Conservation (phyloP, 306 rosid genomes). For the Citrullus amarus region DNA sequence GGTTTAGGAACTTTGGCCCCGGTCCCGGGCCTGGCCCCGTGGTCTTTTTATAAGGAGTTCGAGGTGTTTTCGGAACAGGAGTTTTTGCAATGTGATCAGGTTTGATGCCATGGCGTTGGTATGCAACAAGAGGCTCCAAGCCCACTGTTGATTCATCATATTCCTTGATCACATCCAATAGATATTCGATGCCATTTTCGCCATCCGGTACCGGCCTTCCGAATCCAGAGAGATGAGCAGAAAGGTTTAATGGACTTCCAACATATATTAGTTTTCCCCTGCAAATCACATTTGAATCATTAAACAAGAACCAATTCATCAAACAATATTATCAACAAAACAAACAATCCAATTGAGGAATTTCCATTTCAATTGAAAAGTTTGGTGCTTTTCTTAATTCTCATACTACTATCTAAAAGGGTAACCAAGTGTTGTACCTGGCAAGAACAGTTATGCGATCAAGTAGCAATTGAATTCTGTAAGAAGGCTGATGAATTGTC, state of each 20-base stretch:
- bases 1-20: conserved; percentile 42
- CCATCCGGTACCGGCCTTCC: conserved; percentile 82
- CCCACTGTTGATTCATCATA: conserved; percentile 75
- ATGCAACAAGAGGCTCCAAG: conserved; percentile 57
- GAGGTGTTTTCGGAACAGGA: conserved; percentile 36
- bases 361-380: not conserved
- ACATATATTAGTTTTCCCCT: conserved; percentile 70
- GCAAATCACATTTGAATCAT: conserved; percentile 2
- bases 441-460: conserved; percentile 74
- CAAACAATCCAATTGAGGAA: no score
- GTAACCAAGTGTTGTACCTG: conserved; percentile 30
- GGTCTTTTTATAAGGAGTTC: conserved; percentile 26
- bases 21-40: not conserved
- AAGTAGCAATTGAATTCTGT: conserved; percentile 61
- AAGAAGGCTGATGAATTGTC: conserved; percentile 95
- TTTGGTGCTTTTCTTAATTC: not conserved
- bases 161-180: conserved; percentile 75
- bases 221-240: conserved; percentile 49
- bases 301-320: not conserved
- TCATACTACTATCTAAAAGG: not conserved
- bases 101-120: conserved; percentile 53
- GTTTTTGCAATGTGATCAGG: conserved; percentile 48
- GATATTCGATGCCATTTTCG: conserved; percentile 64
- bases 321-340: not conserved
- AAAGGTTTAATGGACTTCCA: conserved; percentile 55